A percentile compares a stretch with the other conserved stretches of the same genome.
phyloP scores from a whole-genome alignment of 2,329 filamentous ascomycete species.

The Onygena corvina region DNA sequence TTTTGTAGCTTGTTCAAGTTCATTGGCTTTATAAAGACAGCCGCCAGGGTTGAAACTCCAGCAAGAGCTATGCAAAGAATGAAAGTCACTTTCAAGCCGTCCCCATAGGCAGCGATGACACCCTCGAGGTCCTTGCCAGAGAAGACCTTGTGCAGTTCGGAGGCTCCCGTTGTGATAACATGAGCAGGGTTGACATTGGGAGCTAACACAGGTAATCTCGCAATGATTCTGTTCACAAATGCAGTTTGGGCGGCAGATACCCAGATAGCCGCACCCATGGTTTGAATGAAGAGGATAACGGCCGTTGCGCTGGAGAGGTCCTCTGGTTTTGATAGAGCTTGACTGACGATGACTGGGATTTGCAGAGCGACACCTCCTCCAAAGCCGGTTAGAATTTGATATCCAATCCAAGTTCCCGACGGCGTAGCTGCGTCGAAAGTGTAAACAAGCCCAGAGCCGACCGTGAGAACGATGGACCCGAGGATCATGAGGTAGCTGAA shows the following conservation, averaged over 20 bases:
- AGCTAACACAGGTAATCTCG: constrained; percentile 12
- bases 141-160: constrained; percentile 46
- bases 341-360: constrained; percentile 15
- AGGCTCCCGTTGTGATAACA: constrained; percentile 43
- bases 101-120: constrained; percentile 11
- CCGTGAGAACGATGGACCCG: constrained; percentile 17
- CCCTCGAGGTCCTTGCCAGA: constrained; percentile 25
- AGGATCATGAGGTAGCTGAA: constrained; percentile 19
- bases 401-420: constrained; percentile 20
- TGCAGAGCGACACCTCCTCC: constrained; percentile 21
- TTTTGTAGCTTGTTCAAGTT: constrained; percentile 9
- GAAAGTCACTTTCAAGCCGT: constrained; percentile 12
- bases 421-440: constrained; percentile 20
- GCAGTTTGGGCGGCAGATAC: constrained; percentile 18
- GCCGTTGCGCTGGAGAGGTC: constrained; percentile 17
- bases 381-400: constrained; percentile 19
- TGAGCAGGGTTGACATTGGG: constrained; percentile 33
- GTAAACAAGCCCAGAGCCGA: constrained; percentile 23
- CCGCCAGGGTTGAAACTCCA: constrained; percentile 7
- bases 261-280: constrained; percentile 18
- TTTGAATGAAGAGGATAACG: constrained; percentile 19
- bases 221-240: constrained; percentile 15
- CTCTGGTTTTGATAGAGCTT: constrained; percentile 15
- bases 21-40: constrained; percentile 3
- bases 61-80: constrained; percentile 8